Conservation (phyloP, 1,284 basidiomycete genomes). For the Ustilago curta region DNA sequence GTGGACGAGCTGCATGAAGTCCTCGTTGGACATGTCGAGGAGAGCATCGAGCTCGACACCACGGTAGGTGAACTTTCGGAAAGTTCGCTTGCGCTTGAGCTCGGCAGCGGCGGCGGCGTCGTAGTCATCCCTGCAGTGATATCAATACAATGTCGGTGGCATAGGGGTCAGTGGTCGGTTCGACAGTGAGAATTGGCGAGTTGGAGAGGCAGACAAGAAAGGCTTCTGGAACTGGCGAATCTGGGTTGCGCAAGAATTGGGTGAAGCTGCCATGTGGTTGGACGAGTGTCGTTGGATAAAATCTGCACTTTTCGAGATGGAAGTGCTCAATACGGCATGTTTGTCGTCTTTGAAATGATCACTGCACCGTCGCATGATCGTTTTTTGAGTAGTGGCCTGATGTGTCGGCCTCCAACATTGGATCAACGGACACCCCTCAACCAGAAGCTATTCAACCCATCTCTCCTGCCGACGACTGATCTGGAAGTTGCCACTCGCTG, state of each 20-base stretch:
- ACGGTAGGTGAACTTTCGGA: slow-evolving; percentile 98
- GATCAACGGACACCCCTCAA: no score
- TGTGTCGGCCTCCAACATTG: no score
- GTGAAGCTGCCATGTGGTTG: not conserved
- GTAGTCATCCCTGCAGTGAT: slow-evolving; percentile 67
- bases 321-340: no score
- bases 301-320: not conserved
- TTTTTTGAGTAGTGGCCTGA: no score
- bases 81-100: slow-evolving; percentile 85
- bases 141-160: not conserved
- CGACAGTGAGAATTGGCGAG: not conserved
- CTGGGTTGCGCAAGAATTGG: not conserved
- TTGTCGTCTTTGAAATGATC: no score
- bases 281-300: not conserved
- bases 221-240: not conserved
- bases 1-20: slow-evolving; percentile 85
- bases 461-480: no score
- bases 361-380: no score
- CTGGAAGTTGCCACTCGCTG: no score
- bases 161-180: slow-evolving; percentile 12
- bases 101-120: slow-evolving; percentile 69
- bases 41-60: slow-evolving; percentile 90
- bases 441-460: no score
- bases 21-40: slow-evolving; percentile 92
- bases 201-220: not conserved